phyloP scores from a whole-genome alignment of 1,284 basidiomycete species.

The Paramarasmius palmivorus region DNA sequence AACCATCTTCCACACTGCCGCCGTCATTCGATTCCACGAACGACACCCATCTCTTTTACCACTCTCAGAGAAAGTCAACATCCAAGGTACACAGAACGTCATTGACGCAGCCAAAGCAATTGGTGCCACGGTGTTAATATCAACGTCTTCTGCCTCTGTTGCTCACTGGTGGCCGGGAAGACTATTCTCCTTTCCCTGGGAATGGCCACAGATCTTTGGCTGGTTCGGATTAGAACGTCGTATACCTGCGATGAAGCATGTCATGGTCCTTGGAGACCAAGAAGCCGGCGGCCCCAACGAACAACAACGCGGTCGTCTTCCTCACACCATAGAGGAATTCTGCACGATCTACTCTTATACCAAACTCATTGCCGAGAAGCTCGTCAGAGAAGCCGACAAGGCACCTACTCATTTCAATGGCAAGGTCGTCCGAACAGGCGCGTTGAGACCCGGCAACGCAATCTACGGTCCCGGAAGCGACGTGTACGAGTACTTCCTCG shows the following conservation, averaged over 20 bases:
- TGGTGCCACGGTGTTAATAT: constrained; percentile 54
- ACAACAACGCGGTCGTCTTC: constrained; percentile 41
- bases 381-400: constrained; percentile 56
- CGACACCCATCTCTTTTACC: constrained; percentile 49
- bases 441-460: constrained; percentile 45
- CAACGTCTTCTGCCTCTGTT: constrained; percentile 61
- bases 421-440: constrained; percentile 44
- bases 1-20: constrained; percentile 74
- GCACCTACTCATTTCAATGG: constrained; percentile 29
- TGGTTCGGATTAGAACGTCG: constrained; percentile 40
- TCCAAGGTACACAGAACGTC: constrained; percentile 64
- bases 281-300: constrained; percentile 37
- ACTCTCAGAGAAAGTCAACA: constrained; percentile 61
- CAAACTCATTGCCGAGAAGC: constrained; percentile 54
- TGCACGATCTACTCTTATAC: constrained; percentile 73
- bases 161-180: constrained; percentile 46
- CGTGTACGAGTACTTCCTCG: constrained; percentile 7
- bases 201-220: constrained; percentile 51
- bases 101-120: constrained; percentile 43
- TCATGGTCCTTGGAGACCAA: background rate
- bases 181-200: constrained; percentile 73
- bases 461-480: constrained; percentile 10
- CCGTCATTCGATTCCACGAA: constrained; percentile 76
- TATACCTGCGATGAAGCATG: background rate
- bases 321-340: constrained; percentile 53